Conservation (phyloP, 2,329 filamentous ascomycete genomes). For the Cercospora sp. region DNA sequence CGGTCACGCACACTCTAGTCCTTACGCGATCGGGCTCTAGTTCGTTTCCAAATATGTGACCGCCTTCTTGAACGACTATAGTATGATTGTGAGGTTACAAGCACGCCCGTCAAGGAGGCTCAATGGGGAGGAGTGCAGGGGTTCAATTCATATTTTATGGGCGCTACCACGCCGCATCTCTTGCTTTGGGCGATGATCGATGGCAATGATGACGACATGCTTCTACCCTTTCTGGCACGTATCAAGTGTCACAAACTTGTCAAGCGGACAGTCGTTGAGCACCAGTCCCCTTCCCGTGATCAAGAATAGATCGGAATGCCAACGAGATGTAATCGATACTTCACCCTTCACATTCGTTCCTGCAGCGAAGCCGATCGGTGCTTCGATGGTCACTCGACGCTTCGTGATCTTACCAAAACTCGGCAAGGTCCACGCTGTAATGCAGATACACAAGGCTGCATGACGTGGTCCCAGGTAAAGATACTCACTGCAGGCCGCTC, state of each 20-base stretch:
- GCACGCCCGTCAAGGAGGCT: neutral
- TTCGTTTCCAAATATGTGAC: constrained; percentile 1
- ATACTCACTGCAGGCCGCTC: neutral
- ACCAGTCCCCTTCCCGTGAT: neutral
- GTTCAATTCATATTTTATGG: neutral
- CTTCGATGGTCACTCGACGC: neutral
- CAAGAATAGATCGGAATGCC: neutral
- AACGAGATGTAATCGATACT: neutral
- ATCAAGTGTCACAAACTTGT: constrained; percentile 1
- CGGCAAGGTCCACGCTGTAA: neutral
- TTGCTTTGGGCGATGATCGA: neutral
- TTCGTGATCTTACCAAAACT: neutral
- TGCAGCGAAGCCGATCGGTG: neutral
- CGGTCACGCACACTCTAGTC: neutral
- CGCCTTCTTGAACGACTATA: neutral
- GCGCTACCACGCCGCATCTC: neutral
- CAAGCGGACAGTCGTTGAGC: neutral
- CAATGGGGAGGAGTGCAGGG: neutral
- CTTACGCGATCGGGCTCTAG: neutral
- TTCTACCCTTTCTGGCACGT: neutral
- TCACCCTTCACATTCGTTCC: neutral
- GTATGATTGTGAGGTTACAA: neutral
- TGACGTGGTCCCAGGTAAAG: neutral
- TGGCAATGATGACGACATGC: neutral
- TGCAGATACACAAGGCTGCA: neutral